Conservation (phyloP, 106 monocot species). For the Apostasia shenzhenica region DNA sequence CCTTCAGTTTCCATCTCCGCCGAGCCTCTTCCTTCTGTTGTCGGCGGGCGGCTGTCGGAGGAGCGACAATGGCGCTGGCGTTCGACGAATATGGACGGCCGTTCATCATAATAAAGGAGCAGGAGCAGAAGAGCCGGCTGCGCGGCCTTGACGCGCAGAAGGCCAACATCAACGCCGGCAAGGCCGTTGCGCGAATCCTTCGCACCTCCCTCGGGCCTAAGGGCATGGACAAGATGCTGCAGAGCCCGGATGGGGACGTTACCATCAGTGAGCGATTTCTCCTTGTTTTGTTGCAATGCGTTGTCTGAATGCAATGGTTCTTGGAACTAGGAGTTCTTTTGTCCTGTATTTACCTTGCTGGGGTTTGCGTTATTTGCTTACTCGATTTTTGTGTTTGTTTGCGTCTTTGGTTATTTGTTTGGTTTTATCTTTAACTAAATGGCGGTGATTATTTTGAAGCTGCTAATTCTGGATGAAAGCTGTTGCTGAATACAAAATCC, state of each 20-base stretch:
- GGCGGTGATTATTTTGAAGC: too few relatives aligned
- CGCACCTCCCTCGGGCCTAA: constrained; percentile 86
- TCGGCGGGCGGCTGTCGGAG: neutral
- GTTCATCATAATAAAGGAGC: constrained; percentile 82
- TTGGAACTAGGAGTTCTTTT: too few relatives aligned
- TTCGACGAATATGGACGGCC: constrained; percentile 96
- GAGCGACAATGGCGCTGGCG: constrained; percentile 61
- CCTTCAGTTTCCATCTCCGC: too few relatives aligned
- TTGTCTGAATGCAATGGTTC: too few relatives aligned
- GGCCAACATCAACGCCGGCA: constrained; percentile 84
- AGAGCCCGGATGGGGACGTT: constrained; percentile 97
- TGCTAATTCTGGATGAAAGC: too few relatives aligned
- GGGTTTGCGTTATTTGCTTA: too few relatives aligned
- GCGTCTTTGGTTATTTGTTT: too few relatives aligned
- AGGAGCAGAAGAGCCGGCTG: constrained; percentile 74
- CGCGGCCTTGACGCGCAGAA: constrained; percentile 92
- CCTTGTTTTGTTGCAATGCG: neutral
- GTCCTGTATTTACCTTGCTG: too few relatives aligned
- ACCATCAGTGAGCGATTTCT: constrained; percentile 50
- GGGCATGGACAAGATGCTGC: constrained; percentile 99
- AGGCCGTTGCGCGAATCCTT: constrained; percentile 78
- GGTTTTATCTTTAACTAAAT: too few relatives aligned
- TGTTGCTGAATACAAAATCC: too few relatives aligned
- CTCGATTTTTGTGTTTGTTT: too few relatives aligned
- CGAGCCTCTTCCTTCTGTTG: too few relatives aligned